Percentiles rank a stretch among this genome's conserved stretches.
These are phyloP conservation scores for Aquilaria agallochum DNA, from an alignment of 441 rosid genomes.

Conservation along the genomic window DNA sequence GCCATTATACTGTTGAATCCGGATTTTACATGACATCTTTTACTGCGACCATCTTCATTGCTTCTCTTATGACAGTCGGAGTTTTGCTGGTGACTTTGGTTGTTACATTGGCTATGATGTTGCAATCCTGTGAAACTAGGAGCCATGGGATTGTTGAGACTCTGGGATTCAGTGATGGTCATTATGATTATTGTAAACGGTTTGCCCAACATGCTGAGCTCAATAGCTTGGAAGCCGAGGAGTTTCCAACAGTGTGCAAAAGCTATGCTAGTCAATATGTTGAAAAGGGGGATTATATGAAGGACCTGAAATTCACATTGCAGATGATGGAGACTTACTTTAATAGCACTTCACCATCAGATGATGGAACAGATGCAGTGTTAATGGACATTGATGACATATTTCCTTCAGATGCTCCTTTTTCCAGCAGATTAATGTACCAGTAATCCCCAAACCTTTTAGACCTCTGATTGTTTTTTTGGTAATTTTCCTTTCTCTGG, in stretches of 20 bases:
- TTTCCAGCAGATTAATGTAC: conserved; percentile 18
- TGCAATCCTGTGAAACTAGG: conserved; percentile 59
- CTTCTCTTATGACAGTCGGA: conserved; percentile 54
- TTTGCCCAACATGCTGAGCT: conserved; percentile 55
- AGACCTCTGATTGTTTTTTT: neutral
- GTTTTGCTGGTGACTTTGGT: conserved; percentile 54
- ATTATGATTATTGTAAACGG: conserved; percentile 44
- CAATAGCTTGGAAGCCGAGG: conserved; percentile 36
- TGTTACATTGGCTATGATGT: conserved; percentile 58
- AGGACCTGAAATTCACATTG: conserved; percentile 47
- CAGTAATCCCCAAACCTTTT: conserved; percentile 19
- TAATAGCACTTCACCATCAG: conserved; percentile 28
- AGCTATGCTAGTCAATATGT: conserved; percentile 37
- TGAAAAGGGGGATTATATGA: conserved; percentile 41
- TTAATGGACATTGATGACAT: conserved; percentile 62
- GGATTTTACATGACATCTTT: conserved; percentile 82
- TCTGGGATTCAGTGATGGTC: conserved; percentile 24
- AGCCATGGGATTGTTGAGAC: conserved; percentile 44
- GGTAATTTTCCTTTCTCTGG: neutral
- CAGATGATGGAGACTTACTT: conserved; percentile 45
- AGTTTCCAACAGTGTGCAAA: conserved; percentile 52
- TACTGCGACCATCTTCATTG: conserved; percentile 65
- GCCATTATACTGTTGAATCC: conserved; percentile 46
- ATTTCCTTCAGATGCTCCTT: conserved; percentile 22
- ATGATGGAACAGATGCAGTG: conserved; percentile 43